Evolutionary conservation across 106 monocot species (phyloP).

Genomic region (Phalaenopsis equestris): DNA sequence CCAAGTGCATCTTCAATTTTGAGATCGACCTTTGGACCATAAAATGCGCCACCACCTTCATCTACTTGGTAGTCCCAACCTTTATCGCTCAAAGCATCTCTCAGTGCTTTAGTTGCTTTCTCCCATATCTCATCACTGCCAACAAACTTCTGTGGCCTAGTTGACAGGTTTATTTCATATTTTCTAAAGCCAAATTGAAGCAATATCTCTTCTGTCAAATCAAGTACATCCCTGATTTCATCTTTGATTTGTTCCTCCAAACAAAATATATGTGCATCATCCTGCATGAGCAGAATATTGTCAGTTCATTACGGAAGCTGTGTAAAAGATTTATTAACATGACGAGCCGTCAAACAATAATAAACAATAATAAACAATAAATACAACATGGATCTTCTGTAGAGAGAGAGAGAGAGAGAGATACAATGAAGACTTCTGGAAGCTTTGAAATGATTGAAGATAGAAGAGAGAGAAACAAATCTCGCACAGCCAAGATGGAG

Average conservation of each 20-base stretch:
- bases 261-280: constrained; percentile 95
- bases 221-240: constrained; percentile 90
- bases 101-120: constrained; percentile 75
- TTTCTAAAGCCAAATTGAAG: constrained; percentile 81
- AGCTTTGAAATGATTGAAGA: too few species aligned
- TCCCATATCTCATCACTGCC: constrained; percentile 86
- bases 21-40: constrained; percentile 96
- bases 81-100: constrained; percentile 78
- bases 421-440: too few species aligned
- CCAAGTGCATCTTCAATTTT: constrained; percentile 98
- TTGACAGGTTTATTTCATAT: constrained; percentile 92
- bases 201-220: constrained; percentile 87
- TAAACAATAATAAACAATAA: background rate
- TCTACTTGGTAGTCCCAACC: constrained; percentile 93
- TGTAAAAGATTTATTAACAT: too few species aligned
- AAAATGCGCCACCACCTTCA: constrained; percentile 97
- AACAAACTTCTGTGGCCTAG: constrained; percentile 81
- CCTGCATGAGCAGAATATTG: constrained; percentile 29
- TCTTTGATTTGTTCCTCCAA: constrained; percentile 76
- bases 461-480: too few species aligned
- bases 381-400: background rate
- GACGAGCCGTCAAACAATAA: background rate
- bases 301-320: background rate
- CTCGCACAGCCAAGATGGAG: too few species aligned
- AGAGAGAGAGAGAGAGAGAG: too few species aligned